Evolutionary conservation across 2,329 filamentous ascomycete genomes (phyloP), one percentile per base, ranked within the genome.

Genomic region (Iodosphaeria phyllophila): DNA sequence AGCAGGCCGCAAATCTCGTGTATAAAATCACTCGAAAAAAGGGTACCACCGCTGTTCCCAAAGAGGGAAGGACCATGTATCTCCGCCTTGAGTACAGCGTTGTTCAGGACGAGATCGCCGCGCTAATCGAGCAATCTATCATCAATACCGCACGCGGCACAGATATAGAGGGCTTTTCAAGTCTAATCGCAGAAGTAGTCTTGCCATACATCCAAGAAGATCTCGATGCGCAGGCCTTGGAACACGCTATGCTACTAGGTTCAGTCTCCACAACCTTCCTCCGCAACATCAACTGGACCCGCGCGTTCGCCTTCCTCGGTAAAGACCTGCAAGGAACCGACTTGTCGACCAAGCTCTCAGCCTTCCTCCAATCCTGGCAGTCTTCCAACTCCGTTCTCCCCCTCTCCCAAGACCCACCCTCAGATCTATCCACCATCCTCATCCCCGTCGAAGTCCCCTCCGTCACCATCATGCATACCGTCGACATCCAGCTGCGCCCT

Each of bases 391-490:
- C 46, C 2, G 40, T 28, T 3, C 30, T 60, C 2, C 12, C 22
- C 3, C 31, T 56, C 1, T 33, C 32, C 5, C 38, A 49, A 19
- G 31, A 34, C 2, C 38, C 53, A 20, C 41, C 47, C 14, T 24
- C 48, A 13, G 53, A 62, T 12, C 57, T 47, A 32, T 62, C 63
- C 12, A 72, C 70, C 8, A 84, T 98, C 36, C 58, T 76, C 16
- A 91, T 98, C 26, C 79, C 84, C 0, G 84, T 98, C 9, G 82
- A 92, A 30, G 70, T 98, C 2, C 86, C 86, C 0, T 72, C 75
- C 2, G 60, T 92, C 2, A 69, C 79, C 23, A 67, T 92, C 12
- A 66, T 95, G 0, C 77, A 92, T 47, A 91, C 78, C 0, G 74
- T 76, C 3, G 69, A 76, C 26, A 60, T 86, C 15, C 54, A 56